These are phyloP conservation scores for Kwoniella dejecticola DNA, from an alignment of 768 basidiomycete genomes.

Conservation along the genomic window DNA sequence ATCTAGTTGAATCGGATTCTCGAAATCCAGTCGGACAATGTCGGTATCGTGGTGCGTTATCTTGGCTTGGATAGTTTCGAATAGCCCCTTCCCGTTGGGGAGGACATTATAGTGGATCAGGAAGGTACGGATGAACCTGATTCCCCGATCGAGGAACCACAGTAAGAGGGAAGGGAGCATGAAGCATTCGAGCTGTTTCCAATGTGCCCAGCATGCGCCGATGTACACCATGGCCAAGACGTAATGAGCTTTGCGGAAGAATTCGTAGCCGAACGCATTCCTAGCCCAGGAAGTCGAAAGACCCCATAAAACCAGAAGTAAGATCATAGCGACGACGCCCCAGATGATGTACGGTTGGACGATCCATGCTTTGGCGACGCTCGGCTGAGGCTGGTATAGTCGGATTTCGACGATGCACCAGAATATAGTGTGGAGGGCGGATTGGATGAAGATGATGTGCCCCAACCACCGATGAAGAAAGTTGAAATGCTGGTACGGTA, in stretches of 20 bases:
- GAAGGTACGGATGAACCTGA: slow-evolving; percentile 27
- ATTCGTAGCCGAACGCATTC: slow-evolving; percentile 38
- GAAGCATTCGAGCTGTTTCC: slow-evolving; percentile 37
- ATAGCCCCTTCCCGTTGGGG: slow-evolving; percentile 31
- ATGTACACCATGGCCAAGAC: slow-evolving; percentile 40
- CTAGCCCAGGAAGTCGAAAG: slow-evolving; percentile 20
- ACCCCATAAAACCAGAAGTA: slow-evolving; percentile 31
- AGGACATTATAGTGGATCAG: slow-evolving; percentile 38
- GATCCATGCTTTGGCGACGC: slow-evolving; percentile 24
- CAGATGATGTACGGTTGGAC: slow-evolving; percentile 35
- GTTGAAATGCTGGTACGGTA: slow-evolving; percentile 44
- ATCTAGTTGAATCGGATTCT: slow-evolving; percentile 16
- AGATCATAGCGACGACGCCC: slow-evolving; percentile 35
- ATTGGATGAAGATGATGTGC: slow-evolving; percentile 38
- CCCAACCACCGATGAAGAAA: slow-evolving; percentile 42
- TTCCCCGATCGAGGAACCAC: slow-evolving; percentile 30
- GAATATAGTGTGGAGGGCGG: slow-evolving; percentile 34
- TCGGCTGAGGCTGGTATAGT: slow-evolving; percentile 38
- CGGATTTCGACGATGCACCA: slow-evolving; percentile 38
- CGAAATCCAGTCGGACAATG: slow-evolving; percentile 30
- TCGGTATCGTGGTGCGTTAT: slow-evolving; percentile 25
- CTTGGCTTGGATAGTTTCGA: slow-evolving; percentile 23
- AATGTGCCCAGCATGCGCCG: slow-evolving; percentile 35
- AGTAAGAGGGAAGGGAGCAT: slow-evolving; percentile 33
- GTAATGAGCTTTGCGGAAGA: slow-evolving; percentile 42